These are phyloP conservation scores for Aspergillus vadensis DNA, from an alignment of 2,329 filamentous ascomycete species.

Conservation along the genomic window DNA sequence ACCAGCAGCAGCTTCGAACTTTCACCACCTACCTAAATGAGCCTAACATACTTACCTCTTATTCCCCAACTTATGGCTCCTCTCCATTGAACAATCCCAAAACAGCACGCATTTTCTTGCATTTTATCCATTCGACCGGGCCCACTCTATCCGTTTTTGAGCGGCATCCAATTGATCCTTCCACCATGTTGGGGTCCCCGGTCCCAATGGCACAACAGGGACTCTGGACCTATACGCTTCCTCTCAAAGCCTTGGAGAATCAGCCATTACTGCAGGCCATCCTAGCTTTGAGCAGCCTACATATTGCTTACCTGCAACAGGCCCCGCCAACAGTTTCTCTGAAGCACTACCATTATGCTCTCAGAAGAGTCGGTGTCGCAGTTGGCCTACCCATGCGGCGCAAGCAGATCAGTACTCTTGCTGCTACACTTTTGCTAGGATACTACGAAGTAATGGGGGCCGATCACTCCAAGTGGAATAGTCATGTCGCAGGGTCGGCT, in stretches of 20 bases:
- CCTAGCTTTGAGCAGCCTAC: slow-evolving; percentile 80
- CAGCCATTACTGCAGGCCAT: slow-evolving; percentile 90
- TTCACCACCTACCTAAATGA: slow-evolving; percentile 53
- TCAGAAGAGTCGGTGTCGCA: slow-evolving; percentile 75
- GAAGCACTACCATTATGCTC: slow-evolving; percentile 86
- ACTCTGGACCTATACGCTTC: slow-evolving; percentile 74
- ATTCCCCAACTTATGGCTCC: slow-evolving; percentile 64
- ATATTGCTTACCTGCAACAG: slow-evolving; percentile 80
- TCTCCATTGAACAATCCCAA: slow-evolving; percentile 78
- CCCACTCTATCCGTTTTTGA: slow-evolving; percentile 87
- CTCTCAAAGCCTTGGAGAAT: slow-evolving; percentile 78
- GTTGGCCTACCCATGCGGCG: slow-evolving; percentile 70
- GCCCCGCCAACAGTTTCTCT: slow-evolving; percentile 76
- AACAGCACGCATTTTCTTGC: slow-evolving; percentile 81
- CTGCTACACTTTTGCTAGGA: slow-evolving; percentile 79
- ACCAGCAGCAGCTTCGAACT: slow-evolving; percentile 52
- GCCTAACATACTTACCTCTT: slow-evolving; percentile 60
- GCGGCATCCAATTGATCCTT: slow-evolving; percentile 73
- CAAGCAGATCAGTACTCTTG: slow-evolving; percentile 78
- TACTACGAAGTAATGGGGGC: slow-evolving; percentile 96
- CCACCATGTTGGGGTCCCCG: slow-evolving; percentile 64
- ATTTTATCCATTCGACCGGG: slow-evolving; percentile 88
- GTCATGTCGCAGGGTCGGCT: slow-evolving; percentile 81
- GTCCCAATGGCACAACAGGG: slow-evolving; percentile 63
- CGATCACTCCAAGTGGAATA: slow-evolving; percentile 94